Percentiles rank a stretch among this genome's conserved stretches.
Evolutionary conservation across 2,329 filamentous ascomycete species (phyloP).

Genomic region (Colletotrichum shisoi): DNA sequence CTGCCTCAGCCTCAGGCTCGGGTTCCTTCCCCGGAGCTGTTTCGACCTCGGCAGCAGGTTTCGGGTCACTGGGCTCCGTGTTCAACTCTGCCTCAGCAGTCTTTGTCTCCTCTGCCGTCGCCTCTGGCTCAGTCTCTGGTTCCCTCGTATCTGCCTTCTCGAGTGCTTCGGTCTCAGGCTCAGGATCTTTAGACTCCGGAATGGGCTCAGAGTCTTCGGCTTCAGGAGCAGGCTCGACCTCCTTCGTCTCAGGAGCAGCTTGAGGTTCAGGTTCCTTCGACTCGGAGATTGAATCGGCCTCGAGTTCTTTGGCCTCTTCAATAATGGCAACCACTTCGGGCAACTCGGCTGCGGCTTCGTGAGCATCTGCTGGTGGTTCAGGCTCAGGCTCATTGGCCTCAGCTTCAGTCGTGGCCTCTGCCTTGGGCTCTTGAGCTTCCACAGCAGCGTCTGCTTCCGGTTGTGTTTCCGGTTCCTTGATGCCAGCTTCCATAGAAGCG

Average conservation of each 20-base stretch:
- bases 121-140: background rate
- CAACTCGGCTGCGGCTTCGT: background rate
- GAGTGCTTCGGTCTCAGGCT: background rate
- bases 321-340: background rate
- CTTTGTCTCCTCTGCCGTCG: conserved; percentile 6
- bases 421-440: background rate
- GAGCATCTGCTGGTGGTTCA: background rate
- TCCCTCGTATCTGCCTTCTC: background rate
- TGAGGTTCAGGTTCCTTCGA: background rate
- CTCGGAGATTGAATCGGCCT: background rate
- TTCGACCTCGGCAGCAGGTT: background rate
- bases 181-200: background rate
- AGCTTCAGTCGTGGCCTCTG: conserved; percentile 4
- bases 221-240: background rate
- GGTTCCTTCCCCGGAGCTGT: background rate
- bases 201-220: background rate
- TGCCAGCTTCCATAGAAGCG: background rate
- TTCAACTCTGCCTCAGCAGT: background rate
- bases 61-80: background rate
- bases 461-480: background rate
- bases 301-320: background rate
- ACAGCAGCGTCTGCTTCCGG: background rate
- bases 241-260: background rate
- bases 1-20: background rate
- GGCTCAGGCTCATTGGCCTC: conserved; percentile 8